phyloP scores from a whole-genome alignment of 352 stramenopile genomes.

The Albugo candida region DNA sequence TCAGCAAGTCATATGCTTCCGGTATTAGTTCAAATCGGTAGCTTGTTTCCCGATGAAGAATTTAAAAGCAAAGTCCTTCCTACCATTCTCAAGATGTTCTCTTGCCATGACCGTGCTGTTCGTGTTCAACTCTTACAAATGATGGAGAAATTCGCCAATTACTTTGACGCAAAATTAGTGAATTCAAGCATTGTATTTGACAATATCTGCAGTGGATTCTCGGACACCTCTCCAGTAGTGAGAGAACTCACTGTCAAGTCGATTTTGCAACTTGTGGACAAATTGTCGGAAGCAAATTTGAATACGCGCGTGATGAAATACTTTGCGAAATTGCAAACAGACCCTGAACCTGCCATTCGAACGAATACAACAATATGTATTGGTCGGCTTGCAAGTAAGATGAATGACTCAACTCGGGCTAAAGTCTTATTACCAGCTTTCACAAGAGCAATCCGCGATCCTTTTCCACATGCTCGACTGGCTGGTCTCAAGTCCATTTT shows the following conservation, averaged over 20 bases:
- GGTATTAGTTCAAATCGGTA: conserved; percentile 74
- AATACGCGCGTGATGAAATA: conserved; percentile 87
- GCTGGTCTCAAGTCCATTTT: conserved; percentile 64
- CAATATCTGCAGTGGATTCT: conserved; percentile 82
- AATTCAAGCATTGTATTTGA: conserved; percentile 82
- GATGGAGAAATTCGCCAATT: conserved; percentile 76
- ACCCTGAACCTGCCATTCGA: conserved; percentile 80
- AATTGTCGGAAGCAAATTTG: conserved; percentile 77
- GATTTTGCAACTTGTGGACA: conserved; percentile 82
- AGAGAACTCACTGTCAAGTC: conserved; percentile 84
- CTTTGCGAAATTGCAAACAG: conserved; percentile 76
- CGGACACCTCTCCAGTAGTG: conserved; percentile 68
- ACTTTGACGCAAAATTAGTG: conserved; percentile 81
- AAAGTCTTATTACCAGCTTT: conserved; percentile 84
- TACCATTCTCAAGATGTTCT: conserved; percentile 79
- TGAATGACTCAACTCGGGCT: conserved; percentile 68
- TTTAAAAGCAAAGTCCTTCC: conserved; percentile 80
- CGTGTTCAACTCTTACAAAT: conserved; percentile 82
- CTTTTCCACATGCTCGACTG: conserved; percentile 77
- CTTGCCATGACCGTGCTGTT: conserved; percentile 80
- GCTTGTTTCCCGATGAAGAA: conserved; percentile 46
- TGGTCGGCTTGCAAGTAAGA: conserved; percentile 70
- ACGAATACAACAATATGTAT: conserved; percentile 88
- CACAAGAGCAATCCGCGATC: conserved; percentile 56
- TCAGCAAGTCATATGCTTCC: conserved; percentile 77